Conservation (phyloP, 768 basidiomycete species). For the Harrya chromipes region DNA sequence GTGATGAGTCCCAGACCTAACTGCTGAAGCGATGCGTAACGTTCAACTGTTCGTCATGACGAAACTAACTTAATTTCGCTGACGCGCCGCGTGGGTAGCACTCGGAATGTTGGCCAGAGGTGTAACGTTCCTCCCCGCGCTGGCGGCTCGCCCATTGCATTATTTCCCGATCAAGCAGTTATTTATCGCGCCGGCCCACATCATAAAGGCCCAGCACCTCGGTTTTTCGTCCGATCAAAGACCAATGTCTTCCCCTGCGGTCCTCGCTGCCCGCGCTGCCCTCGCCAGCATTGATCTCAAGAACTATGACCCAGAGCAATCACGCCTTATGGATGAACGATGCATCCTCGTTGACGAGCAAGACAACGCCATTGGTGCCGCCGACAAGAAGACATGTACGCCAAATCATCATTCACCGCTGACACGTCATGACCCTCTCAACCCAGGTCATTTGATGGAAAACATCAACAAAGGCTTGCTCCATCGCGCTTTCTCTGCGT, state of each 20-base stretch:
- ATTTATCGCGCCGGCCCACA: not conserved
- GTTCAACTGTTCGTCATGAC: too few species aligned
- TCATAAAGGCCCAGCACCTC: constrained; percentile 5
- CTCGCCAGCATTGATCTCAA: constrained; percentile 77
- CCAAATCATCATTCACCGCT: constrained; percentile 12
- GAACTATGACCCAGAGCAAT: constrained; percentile 88
- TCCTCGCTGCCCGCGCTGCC: constrained; percentile 56
- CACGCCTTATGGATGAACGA: constrained; percentile 92
- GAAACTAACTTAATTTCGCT: too few species aligned
- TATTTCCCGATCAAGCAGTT: not conserved
- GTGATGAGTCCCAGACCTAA: too few species aligned
- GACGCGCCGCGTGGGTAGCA: too few species aligned
- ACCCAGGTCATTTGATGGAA: constrained; percentile 87
- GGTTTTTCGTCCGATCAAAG: constrained; percentile 3
- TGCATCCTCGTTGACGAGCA: constrained; percentile 91
- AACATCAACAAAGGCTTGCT: constrained; percentile 93
- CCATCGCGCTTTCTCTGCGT: constrained; percentile 97
- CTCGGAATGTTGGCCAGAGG: too few species aligned
- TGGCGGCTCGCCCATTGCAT: too few species aligned
- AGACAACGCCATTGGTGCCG: constrained; percentile 79
- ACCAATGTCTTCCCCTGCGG: constrained; percentile 57
- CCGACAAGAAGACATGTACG: constrained; percentile 96
- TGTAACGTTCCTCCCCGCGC: too few species aligned
- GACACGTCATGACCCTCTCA: not conserved
- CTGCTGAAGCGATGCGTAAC: too few species aligned